These are phyloP conservation scores for Papiliotrema fonsecae DNA, from an alignment of 1,284 basidiomycete species.

Conservation along the genomic window DNA sequence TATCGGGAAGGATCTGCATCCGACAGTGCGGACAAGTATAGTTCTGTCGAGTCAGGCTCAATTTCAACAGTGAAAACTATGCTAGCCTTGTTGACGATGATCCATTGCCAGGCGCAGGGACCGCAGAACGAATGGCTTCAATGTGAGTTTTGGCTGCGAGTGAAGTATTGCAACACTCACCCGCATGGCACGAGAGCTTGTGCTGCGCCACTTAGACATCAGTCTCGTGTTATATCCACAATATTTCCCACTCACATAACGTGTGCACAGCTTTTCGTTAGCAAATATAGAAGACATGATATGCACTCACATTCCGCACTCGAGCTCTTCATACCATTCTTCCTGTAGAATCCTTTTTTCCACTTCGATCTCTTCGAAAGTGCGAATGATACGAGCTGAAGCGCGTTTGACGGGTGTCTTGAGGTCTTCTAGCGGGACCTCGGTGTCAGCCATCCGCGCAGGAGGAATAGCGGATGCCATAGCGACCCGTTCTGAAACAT, in stretches of 20 bases:
- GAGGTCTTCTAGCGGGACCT: not conserved
- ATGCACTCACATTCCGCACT: slow-evolving; percentile 34
- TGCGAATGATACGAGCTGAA: slow-evolving; percentile 24
- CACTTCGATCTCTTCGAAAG: slow-evolving; percentile 31
- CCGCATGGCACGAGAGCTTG: slow-evolving; percentile 35
- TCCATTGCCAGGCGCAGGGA: slow-evolving; percentile 36
- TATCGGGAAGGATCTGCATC: slow-evolving; percentile 12
- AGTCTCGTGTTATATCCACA: not conserved
- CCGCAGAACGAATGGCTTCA: slow-evolving; percentile 33
- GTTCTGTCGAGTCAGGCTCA: too few species aligned
- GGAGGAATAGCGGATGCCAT: not conserved
- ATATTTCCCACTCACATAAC: slow-evolving; percentile 19
- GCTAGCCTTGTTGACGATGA: slow-evolving; percentile 26
- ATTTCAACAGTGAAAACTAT: too few species aligned
- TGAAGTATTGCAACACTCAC: slow-evolving; percentile 17
- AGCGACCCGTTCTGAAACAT: too few species aligned
- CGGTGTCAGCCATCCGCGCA: not conserved
- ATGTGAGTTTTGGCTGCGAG: not conserved
- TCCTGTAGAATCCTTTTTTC: slow-evolving; percentile 21
- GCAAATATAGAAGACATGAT: not conserved
- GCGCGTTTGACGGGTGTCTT: not conserved
- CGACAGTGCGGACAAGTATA: slow-evolving; percentile 34
- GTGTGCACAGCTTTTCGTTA: slow-evolving; percentile 27
- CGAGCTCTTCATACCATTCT: slow-evolving; percentile 37
- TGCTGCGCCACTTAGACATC: slow-evolving; percentile 18